Conservation (phyloP, 371 early-diverging fungal genomes). For the Mortierella sp. region DNA sequence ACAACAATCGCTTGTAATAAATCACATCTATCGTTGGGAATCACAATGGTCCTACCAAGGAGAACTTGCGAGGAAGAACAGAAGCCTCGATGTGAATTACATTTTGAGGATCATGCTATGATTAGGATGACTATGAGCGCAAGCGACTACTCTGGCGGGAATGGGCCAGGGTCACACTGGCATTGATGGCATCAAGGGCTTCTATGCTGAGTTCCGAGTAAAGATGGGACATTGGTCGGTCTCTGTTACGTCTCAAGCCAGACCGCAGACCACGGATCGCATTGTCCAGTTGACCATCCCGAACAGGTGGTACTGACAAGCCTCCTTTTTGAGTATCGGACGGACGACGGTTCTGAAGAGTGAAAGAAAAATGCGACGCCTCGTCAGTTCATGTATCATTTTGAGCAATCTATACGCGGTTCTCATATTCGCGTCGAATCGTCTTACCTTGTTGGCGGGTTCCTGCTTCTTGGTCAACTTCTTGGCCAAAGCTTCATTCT, state of each 20-base stretch:
- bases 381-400: no score
- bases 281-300: constrained; percentile 49
- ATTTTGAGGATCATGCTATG: no score
- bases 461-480: constrained; percentile 30
- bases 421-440: no score
- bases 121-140: no score
- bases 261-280: constrained; percentile 47
- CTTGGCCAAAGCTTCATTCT: constrained; percentile 44
- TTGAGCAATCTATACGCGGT: no score
- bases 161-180: constrained; percentile 25
- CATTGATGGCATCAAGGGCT: constrained; percentile 36
- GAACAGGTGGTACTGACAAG: constrained; percentile 34
- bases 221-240: constrained; percentile 51
- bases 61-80: no score
- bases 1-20: constrained; percentile 25
- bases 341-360: constrained; percentile 22
- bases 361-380: background rate
- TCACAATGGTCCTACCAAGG: no score
- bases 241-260: constrained; percentile 40
- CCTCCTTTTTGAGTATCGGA: constrained; percentile 23
- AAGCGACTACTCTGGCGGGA: constrained; percentile 46
- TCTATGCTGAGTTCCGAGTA: constrained; percentile 52
- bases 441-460: constrained; percentile 21
- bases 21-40: constrained; percentile 23
- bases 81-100: no score